phyloP scores from a whole-genome alignment of 1,284 basidiomycete genomes.

The Cryptococcus depauperatus region DNA sequence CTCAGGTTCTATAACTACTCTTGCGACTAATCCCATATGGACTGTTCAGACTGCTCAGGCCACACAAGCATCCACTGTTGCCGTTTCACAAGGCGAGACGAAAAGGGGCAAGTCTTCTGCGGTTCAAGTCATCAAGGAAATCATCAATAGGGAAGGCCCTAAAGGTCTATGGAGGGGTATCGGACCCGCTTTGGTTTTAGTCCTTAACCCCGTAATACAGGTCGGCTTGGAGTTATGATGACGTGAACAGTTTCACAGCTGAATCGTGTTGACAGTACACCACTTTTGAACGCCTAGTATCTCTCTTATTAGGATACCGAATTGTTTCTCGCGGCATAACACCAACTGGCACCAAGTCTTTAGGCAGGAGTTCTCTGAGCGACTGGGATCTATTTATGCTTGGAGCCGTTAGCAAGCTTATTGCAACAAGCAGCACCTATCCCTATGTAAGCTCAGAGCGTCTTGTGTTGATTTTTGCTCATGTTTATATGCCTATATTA shows the following conservation, averaged over 20 bases:
- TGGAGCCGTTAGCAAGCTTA: conserved; percentile 77
- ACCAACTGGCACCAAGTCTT: conserved; percentile 44
- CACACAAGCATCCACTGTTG: conserved; percentile 46
- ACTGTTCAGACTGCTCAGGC: conserved; percentile 89
- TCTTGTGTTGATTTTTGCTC: background rate
- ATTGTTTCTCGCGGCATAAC: conserved; percentile 15
- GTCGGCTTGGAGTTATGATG: conserved; percentile 22
- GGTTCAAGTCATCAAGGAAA: conserved; percentile 60
- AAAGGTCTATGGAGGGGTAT: conserved; percentile 90
- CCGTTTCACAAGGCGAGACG: background rate
- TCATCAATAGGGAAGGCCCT: conserved; percentile 69
- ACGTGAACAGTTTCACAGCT: background rate
- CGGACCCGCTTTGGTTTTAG: conserved; percentile 84
- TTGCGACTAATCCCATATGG: conserved; percentile 93
- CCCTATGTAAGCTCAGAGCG: conserved; percentile 41
- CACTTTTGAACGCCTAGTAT: conserved; percentile 66
- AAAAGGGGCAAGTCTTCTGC: conserved; percentile 53
- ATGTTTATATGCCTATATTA: background rate
- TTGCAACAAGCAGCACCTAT: conserved; percentile 45
- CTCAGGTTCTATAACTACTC: conserved; percentile 76
- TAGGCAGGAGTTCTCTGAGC: conserved; percentile 50
- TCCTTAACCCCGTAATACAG: conserved; percentile 87
- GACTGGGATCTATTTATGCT: conserved; percentile 86
- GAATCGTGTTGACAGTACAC: conserved; percentile 52
- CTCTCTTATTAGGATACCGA: conserved; percentile 27